Conservation (phyloP, 148 eudicot species). For the Pharnaceum exiguum region DNA sequence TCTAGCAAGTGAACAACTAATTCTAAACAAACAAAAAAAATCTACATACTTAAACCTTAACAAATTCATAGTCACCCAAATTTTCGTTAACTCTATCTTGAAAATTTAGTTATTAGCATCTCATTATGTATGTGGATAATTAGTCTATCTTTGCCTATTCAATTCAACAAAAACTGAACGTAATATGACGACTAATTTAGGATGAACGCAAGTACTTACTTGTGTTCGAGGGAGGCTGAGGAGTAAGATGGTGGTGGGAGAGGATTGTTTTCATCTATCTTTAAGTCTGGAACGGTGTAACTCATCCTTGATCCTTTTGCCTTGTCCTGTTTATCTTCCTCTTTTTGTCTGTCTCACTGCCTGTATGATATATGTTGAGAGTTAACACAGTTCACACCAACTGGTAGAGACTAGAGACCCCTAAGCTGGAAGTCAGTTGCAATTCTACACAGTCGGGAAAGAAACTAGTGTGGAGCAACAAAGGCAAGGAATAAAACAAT, state of each 20-base stretch:
- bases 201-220: slow-evolving; percentile 12
- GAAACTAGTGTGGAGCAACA: too few relatives aligned
- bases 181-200: neutral
- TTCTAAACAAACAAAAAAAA: neutral
- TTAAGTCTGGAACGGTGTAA: slow-evolving; percentile 49
- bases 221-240: slow-evolving; percentile 17
- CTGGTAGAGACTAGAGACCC: too few relatives aligned
- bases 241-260: slow-evolving; percentile 28
- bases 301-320: slow-evolving; percentile 29
- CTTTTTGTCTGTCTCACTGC: neutral
- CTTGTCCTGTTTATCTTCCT: neutral
- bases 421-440: too few relatives aligned
- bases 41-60: neutral
- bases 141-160: too few relatives aligned
- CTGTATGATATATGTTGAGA: too few relatives aligned
- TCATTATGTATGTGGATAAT: too few relatives aligned
- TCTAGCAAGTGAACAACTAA: neutral
- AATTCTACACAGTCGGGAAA: too few relatives aligned
- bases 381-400: too few relatives aligned
- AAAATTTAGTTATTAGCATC: too few relatives aligned
- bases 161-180: neutral
- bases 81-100: too few relatives aligned
- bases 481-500: too few relatives aligned
- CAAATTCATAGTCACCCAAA: neutral
- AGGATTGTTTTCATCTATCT: slow-evolving; percentile 37